phyloP scores from a whole-genome alignment of 2,329 filamentous ascomycete species.

The Zymoseptoria crescenta region DNA sequence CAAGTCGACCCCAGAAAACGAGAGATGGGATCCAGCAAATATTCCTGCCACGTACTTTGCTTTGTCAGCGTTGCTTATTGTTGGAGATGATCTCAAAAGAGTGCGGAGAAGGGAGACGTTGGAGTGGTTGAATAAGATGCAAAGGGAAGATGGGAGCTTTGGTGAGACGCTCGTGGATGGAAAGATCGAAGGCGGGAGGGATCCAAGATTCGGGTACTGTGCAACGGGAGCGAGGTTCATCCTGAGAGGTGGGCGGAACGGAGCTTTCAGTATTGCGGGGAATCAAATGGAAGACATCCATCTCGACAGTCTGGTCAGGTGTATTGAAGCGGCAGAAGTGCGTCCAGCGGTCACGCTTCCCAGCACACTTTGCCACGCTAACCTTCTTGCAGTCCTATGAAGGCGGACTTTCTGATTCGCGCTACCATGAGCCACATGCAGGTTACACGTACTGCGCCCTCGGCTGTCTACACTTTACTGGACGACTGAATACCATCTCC shows the following conservation, averaged over 20 bases:
- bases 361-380: not conserved
- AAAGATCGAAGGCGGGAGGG: conserved; percentile 65
- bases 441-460: conserved; percentile 89
- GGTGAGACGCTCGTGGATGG: conserved; percentile 65
- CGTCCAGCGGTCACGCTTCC: conserved; percentile 10
- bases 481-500: conserved; percentile 40
- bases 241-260: conserved; percentile 45
- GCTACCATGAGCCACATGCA: conserved; percentile 75
- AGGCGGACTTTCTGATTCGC: conserved; percentile 71
- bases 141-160: conserved; percentile 82
- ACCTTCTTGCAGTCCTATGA: conserved; percentile 62
- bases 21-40: conserved; percentile 66
- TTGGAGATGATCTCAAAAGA: conserved; percentile 53
- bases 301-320: conserved; percentile 58
- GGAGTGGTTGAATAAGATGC: conserved; percentile 65
- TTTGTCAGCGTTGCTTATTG: conserved; percentile 60
- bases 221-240: conserved; percentile 77
- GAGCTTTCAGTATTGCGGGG: conserved; percentile 47
- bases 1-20: conserved; percentile 44
- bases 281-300: conserved; percentile 64
- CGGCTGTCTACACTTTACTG: conserved; percentile 67
- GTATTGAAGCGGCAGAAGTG: conserved; percentile 57
- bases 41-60: conserved; percentile 87
- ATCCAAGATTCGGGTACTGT: conserved; percentile 83
- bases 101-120: conserved; percentile 63